Percentiles rank a stretch among this genome's conserved stretches.
Evolutionary conservation across 139 green algal species (phyloP).

Genomic region (Micractinium sp.): DNA sequence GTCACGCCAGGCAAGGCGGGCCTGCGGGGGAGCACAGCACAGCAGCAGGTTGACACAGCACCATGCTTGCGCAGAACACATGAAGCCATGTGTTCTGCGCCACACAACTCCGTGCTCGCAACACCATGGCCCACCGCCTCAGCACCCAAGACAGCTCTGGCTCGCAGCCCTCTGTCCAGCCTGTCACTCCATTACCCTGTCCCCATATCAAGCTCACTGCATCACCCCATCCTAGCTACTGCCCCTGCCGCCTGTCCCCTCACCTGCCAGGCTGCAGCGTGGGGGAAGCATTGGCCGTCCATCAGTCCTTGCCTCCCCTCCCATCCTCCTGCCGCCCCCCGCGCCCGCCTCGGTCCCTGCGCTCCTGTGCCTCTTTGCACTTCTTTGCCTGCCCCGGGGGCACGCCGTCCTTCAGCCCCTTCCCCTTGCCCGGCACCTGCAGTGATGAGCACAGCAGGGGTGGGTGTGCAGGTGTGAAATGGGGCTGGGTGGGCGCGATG

Average conservation of each 20-base stretch:
- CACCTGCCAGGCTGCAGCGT: neutral
- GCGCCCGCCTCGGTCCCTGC: neutral
- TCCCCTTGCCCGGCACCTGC: neutral
- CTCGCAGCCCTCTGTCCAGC: too few relatives aligned
- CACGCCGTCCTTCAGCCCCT: neutral
- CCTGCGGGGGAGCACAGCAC: too few relatives aligned
- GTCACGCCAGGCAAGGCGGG: too few relatives aligned
- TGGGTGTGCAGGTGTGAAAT: neutral
- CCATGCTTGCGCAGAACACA: too few relatives aligned
- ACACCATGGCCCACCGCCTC: too few relatives aligned
- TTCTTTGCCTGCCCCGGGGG: slow-evolving; percentile 20
- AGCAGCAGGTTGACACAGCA: too few relatives aligned
- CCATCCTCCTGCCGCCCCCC: neutral
- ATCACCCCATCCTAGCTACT: too few relatives aligned
- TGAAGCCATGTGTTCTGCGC: too few relatives aligned
- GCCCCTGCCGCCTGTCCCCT: neutral
- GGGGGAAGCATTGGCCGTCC: neutral
- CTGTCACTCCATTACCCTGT: neutral
- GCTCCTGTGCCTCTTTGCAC: neutral
- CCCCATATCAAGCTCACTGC: too few relatives aligned
- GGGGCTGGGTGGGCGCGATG: neutral
- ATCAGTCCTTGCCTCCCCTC: neutral
- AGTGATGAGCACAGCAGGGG: neutral
- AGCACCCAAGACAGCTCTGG: too few relatives aligned
- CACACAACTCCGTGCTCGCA: too few relatives aligned